Evolutionary conservation across 768 basidiomycete species (phyloP).

Genomic region (Lentinula sp.): DNA sequence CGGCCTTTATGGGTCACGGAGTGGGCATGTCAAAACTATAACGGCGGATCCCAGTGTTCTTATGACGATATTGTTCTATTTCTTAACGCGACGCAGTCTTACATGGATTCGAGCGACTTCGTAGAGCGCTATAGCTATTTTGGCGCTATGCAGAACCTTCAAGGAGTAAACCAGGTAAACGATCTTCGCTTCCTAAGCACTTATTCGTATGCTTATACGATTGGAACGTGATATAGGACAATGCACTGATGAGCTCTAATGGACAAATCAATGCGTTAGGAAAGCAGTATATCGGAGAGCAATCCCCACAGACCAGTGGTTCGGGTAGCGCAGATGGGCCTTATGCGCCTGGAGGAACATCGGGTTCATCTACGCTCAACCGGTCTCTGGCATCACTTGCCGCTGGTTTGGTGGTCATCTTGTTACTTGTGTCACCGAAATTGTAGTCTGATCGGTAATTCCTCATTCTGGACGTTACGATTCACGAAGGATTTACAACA

Average conservation of each 20-base stretch:
- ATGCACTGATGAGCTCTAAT: constrained; percentile 33
- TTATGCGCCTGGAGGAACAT: constrained; percentile 5
- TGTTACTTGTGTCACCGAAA: not conserved
- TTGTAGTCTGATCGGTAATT: not conserved
- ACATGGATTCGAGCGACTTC: constrained; percentile 45
- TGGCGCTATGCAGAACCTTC: constrained; percentile 46
- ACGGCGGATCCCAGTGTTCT: constrained; percentile 36
- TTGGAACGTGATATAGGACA: constrained; percentile 20
- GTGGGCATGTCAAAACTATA: constrained; percentile 51
- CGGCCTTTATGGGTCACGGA: constrained; percentile 56
- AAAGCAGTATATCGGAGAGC: constrained; percentile 36
- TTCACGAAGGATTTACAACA: not conserved
- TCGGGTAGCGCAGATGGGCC: constrained; percentile 7
- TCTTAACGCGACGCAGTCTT: constrained; percentile 44
- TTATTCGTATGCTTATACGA: constrained; percentile 2
- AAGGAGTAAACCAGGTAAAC: constrained; percentile 40
- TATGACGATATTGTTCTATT: constrained; percentile 36
- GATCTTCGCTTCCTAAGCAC: not conserved
- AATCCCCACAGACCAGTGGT: constrained; percentile 2
- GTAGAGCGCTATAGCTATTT: constrained; percentile 61
- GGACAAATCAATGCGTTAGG: constrained; percentile 45
- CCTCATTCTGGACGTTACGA: not conserved
- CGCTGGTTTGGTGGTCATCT: not conserved
- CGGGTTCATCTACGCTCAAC: not conserved
- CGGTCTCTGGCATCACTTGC: not conserved